Evolutionary conservation across 225 moss, liverwort and hornwort species (phyloP), one percentile per base, ranked within the genome.

Genomic region (Pleurozium schreberi): DNA sequence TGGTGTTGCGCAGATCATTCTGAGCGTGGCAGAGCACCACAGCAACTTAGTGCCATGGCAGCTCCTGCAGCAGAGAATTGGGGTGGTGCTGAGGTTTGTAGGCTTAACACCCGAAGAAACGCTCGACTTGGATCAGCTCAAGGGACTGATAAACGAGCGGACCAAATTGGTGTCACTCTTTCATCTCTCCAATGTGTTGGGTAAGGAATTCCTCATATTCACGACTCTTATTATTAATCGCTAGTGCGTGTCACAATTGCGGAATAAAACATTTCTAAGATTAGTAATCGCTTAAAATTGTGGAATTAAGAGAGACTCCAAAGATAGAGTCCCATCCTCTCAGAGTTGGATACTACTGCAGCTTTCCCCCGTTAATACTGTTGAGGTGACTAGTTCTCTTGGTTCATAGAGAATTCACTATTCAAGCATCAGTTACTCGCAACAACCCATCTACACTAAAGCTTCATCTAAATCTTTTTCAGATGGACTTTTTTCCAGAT

Each of bases 11-110:
- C 91, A 98, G 98, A 93, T 98, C 58, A 91, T 98, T 69, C 81
- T 98, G 73, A 93, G 92, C 86, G 95, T 96, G 63, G 98, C 96
- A 52, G 98, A 98, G 93, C 96, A 98, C 89, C 96, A 98, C 87
- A 98, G 96, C 94, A 98, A 98, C 85, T 92, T 96, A 64, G 94
- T 98, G 42, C 98, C 98, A 8, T 98, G 97, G 97, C 98, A 96
- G 91, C 84, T 98, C 13, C 83, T 96, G 58, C 91, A 96, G 9
- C 90, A 95, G 84, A 95, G 92, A 87, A 90, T 91, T 81, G 98
- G 98, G 64, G 92, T 94, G 60, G 93, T 96, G 87, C 82, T 96
- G 85, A 93, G 95, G 85, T 98, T 95, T 88, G 96, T 96, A 69
- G 94, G 88, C 60, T 91, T 98, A 89, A 95, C 96, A 43, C 88